These are phyloP conservation scores for Crotalaria pallida DNA, from an alignment of 306 rosid species.

Conservation along the genomic window DNA sequence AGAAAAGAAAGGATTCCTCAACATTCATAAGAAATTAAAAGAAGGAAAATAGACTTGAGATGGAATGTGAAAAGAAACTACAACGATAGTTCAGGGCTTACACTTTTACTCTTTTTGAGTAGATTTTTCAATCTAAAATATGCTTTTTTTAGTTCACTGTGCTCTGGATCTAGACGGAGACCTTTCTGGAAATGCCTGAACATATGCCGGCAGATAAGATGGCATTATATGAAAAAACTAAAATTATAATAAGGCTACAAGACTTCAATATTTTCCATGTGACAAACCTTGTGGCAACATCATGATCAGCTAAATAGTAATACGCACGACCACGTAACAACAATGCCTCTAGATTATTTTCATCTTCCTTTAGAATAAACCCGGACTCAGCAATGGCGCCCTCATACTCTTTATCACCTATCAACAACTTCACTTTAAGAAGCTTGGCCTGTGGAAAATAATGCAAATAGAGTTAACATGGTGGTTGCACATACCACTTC, in stretches of 20 bases:
- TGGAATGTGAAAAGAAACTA: background rate
- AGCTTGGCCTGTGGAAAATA: slow-evolving; percentile 68
- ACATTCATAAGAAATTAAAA: slow-evolving; percentile 8
- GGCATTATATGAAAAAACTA: background rate
- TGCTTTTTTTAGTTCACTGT: slow-evolving; percentile 81
- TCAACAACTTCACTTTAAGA: slow-evolving; percentile 67
- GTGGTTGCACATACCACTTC: background rate
- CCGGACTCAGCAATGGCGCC: slow-evolving; percentile 75
- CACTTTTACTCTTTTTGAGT: slow-evolving; percentile 86
- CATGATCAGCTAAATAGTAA: slow-evolving; percentile 97
- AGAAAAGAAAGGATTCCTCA: slow-evolving; percentile 14
- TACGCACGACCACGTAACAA: slow-evolving; percentile 89
- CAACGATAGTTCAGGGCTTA: slow-evolving; percentile 33
- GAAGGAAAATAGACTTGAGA: slow-evolving; percentile 1
- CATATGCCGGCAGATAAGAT: background rate
- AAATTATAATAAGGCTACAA: background rate
- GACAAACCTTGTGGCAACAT: slow-evolving; percentile 82
- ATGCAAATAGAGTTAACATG: slow-evolving; percentile 18
- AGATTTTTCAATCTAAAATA: slow-evolving; percentile 92
- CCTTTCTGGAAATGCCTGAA: slow-evolving; percentile 96
- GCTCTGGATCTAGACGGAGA: slow-evolving; percentile 97
- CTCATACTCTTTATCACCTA: slow-evolving; percentile 76
- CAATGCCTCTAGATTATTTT: slow-evolving; percentile 76
- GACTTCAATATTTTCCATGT: slow-evolving; percentile 12
- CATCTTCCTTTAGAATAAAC: slow-evolving; percentile 85